phyloP scores from a whole-genome alignment of 164 flowering plant genomes.

The Chimonanthus salicifolius region DNA sequence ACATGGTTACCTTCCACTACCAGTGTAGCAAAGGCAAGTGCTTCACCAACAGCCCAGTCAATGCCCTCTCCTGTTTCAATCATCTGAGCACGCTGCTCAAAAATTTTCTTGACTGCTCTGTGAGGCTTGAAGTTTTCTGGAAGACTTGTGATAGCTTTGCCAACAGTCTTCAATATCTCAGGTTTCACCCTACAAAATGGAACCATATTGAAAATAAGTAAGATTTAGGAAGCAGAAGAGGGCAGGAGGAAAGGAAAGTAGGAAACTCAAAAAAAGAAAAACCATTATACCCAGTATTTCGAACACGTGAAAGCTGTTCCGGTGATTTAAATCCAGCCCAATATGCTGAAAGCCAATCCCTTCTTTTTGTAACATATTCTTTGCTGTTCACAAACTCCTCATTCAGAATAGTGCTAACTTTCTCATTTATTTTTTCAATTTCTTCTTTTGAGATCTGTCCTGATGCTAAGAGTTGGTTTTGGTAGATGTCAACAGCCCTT shows the following conservation, averaged over 20 bases:
- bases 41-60: conserved; percentile 98
- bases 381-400: conserved; percentile 87
- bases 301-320: conserved; percentile 84
- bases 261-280: not conserved
- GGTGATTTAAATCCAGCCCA: conserved; percentile 98
- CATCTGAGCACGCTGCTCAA: conserved; percentile 87
- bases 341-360: conserved; percentile 93
- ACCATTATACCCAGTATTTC: conserved; percentile 84
- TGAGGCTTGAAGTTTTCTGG: conserved; percentile 91
- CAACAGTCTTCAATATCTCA: conserved; percentile 89
- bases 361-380: conserved; percentile 71
- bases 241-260: not conserved
- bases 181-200: conserved; percentile 71
- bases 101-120: conserved; percentile 88
- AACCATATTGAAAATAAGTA: not conserved
- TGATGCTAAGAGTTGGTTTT: conserved; percentile 65
- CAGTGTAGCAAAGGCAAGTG: conserved; percentile 75
- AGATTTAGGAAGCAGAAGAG: not conserved
- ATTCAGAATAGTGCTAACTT: conserved; percentile 72
- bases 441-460: conserved; percentile 71
- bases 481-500: conserved; percentile 73
- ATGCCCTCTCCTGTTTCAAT: conserved; percentile 92
- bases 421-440: conserved; percentile 57
- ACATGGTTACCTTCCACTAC: conserved; percentile 98
- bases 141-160: conserved; percentile 80